Conservation (phyloP, 495 filamentous ascomycete species). For the Penicillium odoratum region DNA sequence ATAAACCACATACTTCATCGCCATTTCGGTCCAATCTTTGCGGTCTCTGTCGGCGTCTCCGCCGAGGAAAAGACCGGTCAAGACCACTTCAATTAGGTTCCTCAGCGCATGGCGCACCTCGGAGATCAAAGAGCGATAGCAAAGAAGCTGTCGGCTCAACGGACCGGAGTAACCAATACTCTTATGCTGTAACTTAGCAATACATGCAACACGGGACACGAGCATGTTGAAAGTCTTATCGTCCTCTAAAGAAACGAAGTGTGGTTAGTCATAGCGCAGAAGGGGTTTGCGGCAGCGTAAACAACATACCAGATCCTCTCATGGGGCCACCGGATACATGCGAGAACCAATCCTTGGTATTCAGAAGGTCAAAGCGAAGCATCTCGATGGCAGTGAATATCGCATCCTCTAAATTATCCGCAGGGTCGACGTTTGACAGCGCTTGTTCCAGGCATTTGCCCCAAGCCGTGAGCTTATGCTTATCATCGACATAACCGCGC, state of each 20-base stretch:
- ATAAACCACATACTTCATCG: slow-evolving; percentile 60
- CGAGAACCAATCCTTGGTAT: slow-evolving; percentile 58
- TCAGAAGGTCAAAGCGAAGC: slow-evolving; percentile 73
- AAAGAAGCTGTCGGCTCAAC: slow-evolving; percentile 83
- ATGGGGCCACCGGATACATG: slow-evolving; percentile 59
- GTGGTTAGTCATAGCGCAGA: neutral
- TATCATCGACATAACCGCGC: slow-evolving; percentile 76
- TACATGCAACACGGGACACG: slow-evolving; percentile 78
- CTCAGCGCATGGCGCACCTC: slow-evolving; percentile 75
- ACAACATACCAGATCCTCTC: slow-evolving; percentile 54
- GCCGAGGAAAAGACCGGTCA: slow-evolving; percentile 76
- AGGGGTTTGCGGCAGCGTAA: neutral
- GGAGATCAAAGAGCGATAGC: slow-evolving; percentile 79
- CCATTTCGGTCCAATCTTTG: slow-evolving; percentile 68
- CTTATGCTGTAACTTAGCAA: slow-evolving; percentile 79
- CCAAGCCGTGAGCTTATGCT: slow-evolving; percentile 82
- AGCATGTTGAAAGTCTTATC: slow-evolving; percentile 73
- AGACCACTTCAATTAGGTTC: slow-evolving; percentile 77
- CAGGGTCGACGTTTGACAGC: slow-evolving; percentile 58
- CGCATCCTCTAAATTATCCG: slow-evolving; percentile 58
- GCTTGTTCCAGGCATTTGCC: slow-evolving; percentile 73
- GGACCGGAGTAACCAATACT: slow-evolving; percentile 92
- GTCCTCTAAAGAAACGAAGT: slow-evolving; percentile 41
- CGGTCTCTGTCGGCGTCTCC: slow-evolving; percentile 72
- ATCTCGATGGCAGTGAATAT: slow-evolving; percentile 80